These are phyloP conservation scores for Colletotrichum orbiculare DNA, from an alignment of 2,329 filamentous ascomycete species.

Conservation along the genomic window DNA sequence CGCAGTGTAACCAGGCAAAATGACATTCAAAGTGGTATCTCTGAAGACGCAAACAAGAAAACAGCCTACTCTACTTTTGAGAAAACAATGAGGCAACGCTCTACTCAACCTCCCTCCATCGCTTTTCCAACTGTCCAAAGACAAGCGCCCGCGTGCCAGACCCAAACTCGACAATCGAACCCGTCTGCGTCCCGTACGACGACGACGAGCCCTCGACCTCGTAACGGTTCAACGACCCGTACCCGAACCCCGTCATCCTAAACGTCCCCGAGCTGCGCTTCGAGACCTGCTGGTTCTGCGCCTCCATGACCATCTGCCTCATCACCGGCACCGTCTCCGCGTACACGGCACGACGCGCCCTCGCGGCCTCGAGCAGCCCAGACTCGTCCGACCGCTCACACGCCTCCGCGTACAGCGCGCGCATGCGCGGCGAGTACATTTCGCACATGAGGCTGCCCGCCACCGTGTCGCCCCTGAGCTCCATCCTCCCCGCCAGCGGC, in stretches of 20 bases:
- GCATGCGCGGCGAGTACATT: slow-evolving; percentile 51
- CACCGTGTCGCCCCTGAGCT: slow-evolving; percentile 40
- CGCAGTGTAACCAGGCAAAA: too few species aligned
- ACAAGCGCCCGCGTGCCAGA: slow-evolving; percentile 33
- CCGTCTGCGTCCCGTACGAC: slow-evolving; percentile 44
- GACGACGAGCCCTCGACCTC: slow-evolving; percentile 42
- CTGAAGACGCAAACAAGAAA: slow-evolving; percentile 5
- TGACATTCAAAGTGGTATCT: slow-evolving; percentile 28
- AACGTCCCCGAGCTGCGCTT: slow-evolving; percentile 40
- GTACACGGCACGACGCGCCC: slow-evolving; percentile 45
- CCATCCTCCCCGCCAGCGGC: slow-evolving; percentile 44
- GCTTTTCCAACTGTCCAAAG: slow-evolving; percentile 45
- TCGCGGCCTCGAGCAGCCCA: slow-evolving; percentile 42
- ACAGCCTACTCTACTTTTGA: neutral
- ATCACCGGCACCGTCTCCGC: slow-evolving; percentile 45
- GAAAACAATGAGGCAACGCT: too few species aligned
- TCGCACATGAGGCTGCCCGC: slow-evolving; percentile 47
- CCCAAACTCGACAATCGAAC: slow-evolving; percentile 36
- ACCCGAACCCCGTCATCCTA: slow-evolving; percentile 45
- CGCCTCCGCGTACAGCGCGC: slow-evolving; percentile 45
- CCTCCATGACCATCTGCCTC: slow-evolving; percentile 42
- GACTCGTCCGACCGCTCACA: slow-evolving; percentile 39
- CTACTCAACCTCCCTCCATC: slow-evolving; percentile 49
- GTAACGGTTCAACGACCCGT: slow-evolving; percentile 45
- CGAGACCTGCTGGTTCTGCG: slow-evolving; percentile 41